Base-by-base conservation (phyloP, 169 alveolate species). In the Cryptosporidium sp. region DNA sequence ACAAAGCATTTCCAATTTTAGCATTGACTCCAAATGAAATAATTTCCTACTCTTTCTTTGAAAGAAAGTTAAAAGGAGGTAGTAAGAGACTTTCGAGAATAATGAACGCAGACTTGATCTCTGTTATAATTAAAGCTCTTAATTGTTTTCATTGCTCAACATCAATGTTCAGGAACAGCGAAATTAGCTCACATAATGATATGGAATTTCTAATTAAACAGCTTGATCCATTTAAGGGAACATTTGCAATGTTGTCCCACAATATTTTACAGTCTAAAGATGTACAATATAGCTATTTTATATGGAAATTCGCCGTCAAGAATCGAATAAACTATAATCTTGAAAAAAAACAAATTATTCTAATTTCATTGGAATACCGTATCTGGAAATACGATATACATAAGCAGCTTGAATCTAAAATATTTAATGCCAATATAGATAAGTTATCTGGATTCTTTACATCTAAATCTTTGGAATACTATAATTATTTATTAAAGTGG, bases 11-110 rank as follows among this genome's bases (percentile, higher is more conserved):
- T 7, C 89, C 89, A 39, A 58, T 80, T 23, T 45, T 80, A 26
- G 48, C 89, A 21, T 45, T 80, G 42, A 37, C 68, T 18, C 89
- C 89, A 42, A 65, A 61, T 26, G 89, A 80, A 62, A 80, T 80
- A 29, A 80, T 80, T 12, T 80, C 73, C 5, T 65, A 44, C 48
- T 62, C 89, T 6, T 80, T 80, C 31, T 80, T 80, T 65, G 33
- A 62, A 33, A 62, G 56, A 33, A 65, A 75, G 10, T 31, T 39
- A 39, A 26, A 31, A 14, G 18, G 6, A 31, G 69, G 37, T 37
- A 80, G 75, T 42, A 39, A 35, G 1, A n/a, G 23, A 42, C 65
- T 80, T 37, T 60, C 89, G 1, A 39, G 16, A 62, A 61, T 80
- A 44, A 62, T 80, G 89, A 62, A 62, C 14, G 18, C 31, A 26